phyloP scores from a whole-genome alignment of 2,329 filamentous ascomycete species.

The Trichoderma breve region DNA sequence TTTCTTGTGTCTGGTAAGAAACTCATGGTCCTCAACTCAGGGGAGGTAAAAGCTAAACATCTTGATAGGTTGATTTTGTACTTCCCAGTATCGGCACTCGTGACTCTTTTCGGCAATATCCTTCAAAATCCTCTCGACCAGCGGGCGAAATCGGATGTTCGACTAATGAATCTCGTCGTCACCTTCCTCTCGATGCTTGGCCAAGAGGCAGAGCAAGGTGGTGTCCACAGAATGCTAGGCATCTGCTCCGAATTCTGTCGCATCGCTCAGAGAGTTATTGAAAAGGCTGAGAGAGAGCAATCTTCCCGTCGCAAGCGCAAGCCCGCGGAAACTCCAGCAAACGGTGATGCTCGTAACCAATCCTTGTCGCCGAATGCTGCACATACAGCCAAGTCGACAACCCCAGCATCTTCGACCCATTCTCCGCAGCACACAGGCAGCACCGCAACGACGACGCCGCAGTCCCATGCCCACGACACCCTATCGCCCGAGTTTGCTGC shows the following conservation, averaged over 20 bases:
- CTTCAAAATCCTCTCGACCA: conserved; percentile 91
- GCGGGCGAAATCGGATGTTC: conserved; percentile 81
- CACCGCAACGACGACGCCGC: conserved; percentile 6
- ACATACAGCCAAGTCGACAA: conserved; percentile 8
- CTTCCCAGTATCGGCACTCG: conserved; percentile 91
- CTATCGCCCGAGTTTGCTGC: conserved; percentile 31
- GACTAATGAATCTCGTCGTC: conserved; percentile 89
- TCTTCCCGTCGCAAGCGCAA: conserved; percentile 82
- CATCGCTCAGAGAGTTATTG: conserved; percentile 85
- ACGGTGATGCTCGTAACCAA: conserved; percentile 20
- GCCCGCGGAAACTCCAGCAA: conserved; percentile 50
- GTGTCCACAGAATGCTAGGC: conserved; percentile 88
- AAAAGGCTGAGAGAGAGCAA: conserved; percentile 85
- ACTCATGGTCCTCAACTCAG: not conserved
- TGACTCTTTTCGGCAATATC: conserved; percentile 95
- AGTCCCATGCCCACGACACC: conserved; percentile 24
- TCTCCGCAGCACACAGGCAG: not conserved
- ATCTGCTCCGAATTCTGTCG: conserved; percentile 96
- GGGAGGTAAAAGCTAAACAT: conserved; percentile 23
- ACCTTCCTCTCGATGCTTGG: conserved; percentile 86
- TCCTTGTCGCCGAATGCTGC: conserved; percentile 16
- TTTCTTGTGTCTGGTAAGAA: conserved; percentile 86
- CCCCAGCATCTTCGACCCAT: not conserved
- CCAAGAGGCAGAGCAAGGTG: conserved; percentile 85
- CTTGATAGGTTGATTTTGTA: conserved; percentile 76